These are phyloP conservation scores for Cymodocea nodosa DNA, from an alignment of 116 monocot species.

Conservation along the genomic window DNA sequence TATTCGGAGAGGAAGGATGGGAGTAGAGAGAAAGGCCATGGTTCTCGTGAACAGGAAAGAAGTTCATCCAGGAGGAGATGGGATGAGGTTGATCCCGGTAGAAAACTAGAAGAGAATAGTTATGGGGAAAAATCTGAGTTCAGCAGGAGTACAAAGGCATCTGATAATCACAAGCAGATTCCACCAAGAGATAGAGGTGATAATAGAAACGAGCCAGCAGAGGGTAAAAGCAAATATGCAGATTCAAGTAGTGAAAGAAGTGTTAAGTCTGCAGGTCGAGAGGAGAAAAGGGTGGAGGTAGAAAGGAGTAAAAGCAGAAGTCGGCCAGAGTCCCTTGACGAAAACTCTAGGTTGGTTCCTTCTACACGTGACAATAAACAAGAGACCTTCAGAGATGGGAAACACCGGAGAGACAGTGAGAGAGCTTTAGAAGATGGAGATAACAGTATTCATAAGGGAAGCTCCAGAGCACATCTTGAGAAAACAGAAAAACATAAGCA, in stretches of 20 bases:
- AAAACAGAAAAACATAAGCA: conserved; percentile 43
- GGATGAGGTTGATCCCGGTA: conserved; percentile 36
- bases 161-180: conserved; percentile 25
- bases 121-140: conserved; percentile 29
- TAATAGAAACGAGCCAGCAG: conserved; percentile 25
- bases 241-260: conserved; percentile 30
- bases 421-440: conserved; percentile 28
- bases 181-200: conserved; percentile 15
- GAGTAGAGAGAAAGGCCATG: conserved; percentile 37
- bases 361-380: conserved; percentile 18
- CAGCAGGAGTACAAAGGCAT: conserved; percentile 23
- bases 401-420: conserved; percentile 19
- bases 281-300: conserved; percentile 30
- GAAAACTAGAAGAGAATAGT: conserved; percentile 31
- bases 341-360: conserved; percentile 13
- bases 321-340: conserved; percentile 22
- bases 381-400: conserved; percentile 28
- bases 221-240: conserved; percentile 19
- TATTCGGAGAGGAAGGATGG: conserved; percentile 47
- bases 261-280: conserved; percentile 13
- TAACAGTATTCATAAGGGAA: conserved; percentile 8
- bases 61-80: conserved; percentile 25
- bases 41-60: conserved; percentile 34
- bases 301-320: conserved; percentile 23
- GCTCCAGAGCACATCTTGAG: conserved; percentile 23